Conservation (phyloP, 345 rosid genomes). For the Heritiera littoralis region DNA sequence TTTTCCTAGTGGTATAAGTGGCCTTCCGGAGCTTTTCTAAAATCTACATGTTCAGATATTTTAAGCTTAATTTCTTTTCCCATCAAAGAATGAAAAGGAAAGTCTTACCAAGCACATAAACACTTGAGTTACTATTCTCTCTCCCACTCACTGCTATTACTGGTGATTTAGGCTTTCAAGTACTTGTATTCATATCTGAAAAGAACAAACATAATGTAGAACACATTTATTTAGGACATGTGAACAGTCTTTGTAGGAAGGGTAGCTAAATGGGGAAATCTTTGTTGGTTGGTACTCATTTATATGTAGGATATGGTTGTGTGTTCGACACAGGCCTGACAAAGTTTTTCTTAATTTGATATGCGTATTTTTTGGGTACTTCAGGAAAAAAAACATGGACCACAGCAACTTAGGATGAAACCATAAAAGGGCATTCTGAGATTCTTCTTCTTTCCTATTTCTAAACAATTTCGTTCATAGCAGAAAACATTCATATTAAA, state of each 20-base stretch:
- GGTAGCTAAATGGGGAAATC: background rate
- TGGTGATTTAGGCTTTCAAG: background rate
- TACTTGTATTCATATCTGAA: background rate
- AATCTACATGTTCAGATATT: background rate
- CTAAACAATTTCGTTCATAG: background rate
- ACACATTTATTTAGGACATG: background rate
- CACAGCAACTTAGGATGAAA: background rate
- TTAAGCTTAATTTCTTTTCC: background rate
- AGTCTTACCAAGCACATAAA: background rate
- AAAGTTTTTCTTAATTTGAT: background rate
- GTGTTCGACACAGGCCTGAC: background rate
- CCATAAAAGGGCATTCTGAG: background rate
- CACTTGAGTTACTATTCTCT: background rate
- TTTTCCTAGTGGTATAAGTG: background rate
- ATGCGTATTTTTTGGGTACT: background rate
- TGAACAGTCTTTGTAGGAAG: background rate
- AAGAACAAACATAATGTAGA: background rate
- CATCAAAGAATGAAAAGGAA: background rate
- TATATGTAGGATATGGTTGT: background rate
- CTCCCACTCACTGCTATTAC: background rate
- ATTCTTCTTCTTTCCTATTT: no score
- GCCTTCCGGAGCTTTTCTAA: background rate
- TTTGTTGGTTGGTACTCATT: background rate
- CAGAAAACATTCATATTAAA: background rate
- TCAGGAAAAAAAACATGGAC: background rate